phyloP scores from a whole-genome alignment of 371 early-diverging fungal genomes.

The Mortierella sp. region DNA sequence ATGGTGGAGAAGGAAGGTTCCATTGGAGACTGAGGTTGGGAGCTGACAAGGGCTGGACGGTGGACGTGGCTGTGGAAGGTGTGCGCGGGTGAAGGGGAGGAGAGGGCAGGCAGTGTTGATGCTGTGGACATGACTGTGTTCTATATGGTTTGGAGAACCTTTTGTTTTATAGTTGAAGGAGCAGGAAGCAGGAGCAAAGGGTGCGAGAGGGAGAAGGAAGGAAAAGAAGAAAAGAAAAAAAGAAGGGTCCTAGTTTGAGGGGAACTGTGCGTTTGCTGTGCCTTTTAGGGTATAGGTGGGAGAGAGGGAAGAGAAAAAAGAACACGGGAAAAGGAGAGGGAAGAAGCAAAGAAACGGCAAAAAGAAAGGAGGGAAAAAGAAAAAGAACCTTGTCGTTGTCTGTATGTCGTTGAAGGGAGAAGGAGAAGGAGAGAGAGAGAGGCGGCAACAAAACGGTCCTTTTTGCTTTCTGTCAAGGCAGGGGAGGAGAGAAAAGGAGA shows the following conservation, averaged over 20 bases:
- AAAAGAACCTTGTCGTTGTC: not conserved
- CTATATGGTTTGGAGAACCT: not conserved
- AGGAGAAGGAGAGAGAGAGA: no score
- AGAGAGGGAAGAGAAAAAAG: not conserved
- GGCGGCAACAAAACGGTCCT: not conserved
- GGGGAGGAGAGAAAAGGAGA: not conserved
- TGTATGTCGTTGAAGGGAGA: not conserved
- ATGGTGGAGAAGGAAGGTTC: constrained; percentile 4
- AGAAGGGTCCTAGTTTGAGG: not conserved
- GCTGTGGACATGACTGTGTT: constrained; percentile 4
- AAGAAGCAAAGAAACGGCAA: not conserved
- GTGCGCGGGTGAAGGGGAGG: constrained; percentile 9
- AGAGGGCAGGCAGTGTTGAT: constrained; percentile 15
- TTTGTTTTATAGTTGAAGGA: not conserved
- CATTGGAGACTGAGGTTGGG: constrained; percentile 20
- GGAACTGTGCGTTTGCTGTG: constrained; percentile 6
- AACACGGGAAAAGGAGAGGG: not conserved
- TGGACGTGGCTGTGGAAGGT: not conserved
- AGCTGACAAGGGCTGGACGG: not conserved
- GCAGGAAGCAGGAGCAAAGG: not conserved
- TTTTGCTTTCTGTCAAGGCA: not conserved
- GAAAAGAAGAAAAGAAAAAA: not conserved
- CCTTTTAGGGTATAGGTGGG: not conserved
- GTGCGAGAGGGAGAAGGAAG: not conserved
- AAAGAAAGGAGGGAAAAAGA: not conserved